Evolutionary conservation across 176 grass and related monocot species (phyloP), one percentile per base, ranked within the genome.

Genomic region (Oryza officinalis): DNA sequence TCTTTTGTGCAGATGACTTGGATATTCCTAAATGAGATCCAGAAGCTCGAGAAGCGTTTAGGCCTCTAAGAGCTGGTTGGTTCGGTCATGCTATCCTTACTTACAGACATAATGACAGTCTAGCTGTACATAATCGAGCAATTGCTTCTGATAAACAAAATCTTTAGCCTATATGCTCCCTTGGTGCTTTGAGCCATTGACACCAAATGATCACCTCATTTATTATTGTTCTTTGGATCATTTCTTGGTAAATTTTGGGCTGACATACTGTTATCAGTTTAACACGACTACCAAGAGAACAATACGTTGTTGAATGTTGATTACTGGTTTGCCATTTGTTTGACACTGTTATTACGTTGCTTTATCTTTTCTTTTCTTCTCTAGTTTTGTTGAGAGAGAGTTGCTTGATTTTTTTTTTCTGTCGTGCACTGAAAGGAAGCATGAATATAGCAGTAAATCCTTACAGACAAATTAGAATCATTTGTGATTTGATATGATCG

Each of bases 1-100:
- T 80, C 13, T 69, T 38, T 20, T 90, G 13, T 83, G 85, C 90
- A 97, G 92, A 82, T 94, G 90, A 97, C 95, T 47, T 97, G 92
- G 95, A 97, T 97, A 91, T 97, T 90, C 78, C 93, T 97, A 90
- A 97, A 91, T 78, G 84, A 97, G 84, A 91, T 97, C 85, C 90
- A 94, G 85, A 94, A 97, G 87, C 46, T 89, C 0, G 78, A 97
- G 83, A 88, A 94, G 87, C 33, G 77, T 11, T 23, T 86, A 15
- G 88, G 92, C 25, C 73, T 94, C 49, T 97, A 90, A 92, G 81
- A 77, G n/a, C 44, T 25, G 30, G 57, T 23, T 79, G 8, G 7
- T 73, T 49, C 1, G 2, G 32, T 33, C 6, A 69, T 80, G 71
- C 76, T 73, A 4, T 72, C 28, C 7, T 14, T 25, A 6, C 20